These are phyloP conservation scores for Turnera subulata DNA, from an alignment of 345 rosid genomes.

Conservation along the genomic window DNA sequence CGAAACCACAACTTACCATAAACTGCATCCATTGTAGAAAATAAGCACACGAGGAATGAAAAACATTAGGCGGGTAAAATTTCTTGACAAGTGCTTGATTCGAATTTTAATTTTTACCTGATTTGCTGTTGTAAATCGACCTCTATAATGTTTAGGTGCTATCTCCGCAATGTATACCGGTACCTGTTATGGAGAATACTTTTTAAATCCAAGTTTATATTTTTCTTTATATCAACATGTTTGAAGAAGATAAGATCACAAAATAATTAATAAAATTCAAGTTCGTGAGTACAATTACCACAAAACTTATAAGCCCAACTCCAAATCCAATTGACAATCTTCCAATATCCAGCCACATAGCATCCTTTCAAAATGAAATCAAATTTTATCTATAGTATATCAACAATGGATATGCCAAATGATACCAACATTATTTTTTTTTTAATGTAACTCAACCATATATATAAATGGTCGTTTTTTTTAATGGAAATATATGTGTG, in stretches of 20 bases:
- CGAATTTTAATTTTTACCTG: slow-evolving; percentile 15
- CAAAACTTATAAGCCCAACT: slow-evolving; percentile 39
- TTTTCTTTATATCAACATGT: too few species aligned
- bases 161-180: slow-evolving; percentile 46
- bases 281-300: slow-evolving; percentile 23
- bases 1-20: slow-evolving; percentile 23
- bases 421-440: too few species aligned
- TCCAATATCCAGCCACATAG: slow-evolving; percentile 39
- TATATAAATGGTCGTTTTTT: too few species aligned
- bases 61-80: too few species aligned
- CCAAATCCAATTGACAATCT: slow-evolving; percentile 42
- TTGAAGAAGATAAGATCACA: background rate
- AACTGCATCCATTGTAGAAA: slow-evolving; percentile 12
- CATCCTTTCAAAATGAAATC: slow-evolving; percentile 24
- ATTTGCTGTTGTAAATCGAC: slow-evolving; percentile 21
- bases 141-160: slow-evolving; percentile 29
- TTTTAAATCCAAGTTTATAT: too few species aligned
- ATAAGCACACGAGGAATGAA: background rate
- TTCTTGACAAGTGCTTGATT: background rate
- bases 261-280: background rate
- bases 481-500: too few species aligned
- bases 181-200: too few species aligned
- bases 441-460: too few species aligned
- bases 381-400: background rate
- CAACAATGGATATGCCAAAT: background rate